Conservation (phyloP, 768 basidiomycete species). For the Brasilioporus rufonigricans region DNA sequence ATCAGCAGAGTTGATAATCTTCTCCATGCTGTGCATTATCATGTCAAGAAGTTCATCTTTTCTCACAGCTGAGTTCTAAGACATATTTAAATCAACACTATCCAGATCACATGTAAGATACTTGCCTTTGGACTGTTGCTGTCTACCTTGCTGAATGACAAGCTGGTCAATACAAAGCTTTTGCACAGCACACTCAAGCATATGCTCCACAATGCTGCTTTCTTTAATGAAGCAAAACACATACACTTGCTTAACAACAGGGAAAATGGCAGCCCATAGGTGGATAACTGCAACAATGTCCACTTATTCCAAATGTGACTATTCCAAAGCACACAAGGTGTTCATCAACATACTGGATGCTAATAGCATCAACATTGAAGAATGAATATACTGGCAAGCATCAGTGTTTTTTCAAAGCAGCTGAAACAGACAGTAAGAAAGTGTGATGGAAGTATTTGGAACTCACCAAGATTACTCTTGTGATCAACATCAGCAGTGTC, state of each 20-base stretch:
- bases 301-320: too few relatives aligned
- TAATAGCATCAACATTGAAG: neutral
- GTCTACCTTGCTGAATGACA: too few relatives aligned
- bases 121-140: too few relatives aligned
- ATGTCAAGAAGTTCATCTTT: conserved; percentile 98
- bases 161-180: conserved; percentile 93
- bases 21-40: conserved; percentile 97
- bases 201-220: conserved; percentile 89
- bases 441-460: too few relatives aligned
- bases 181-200: conserved; percentile 89
- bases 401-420: neutral
- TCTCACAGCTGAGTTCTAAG: too few relatives aligned
- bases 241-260: conserved; percentile 84
- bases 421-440: too few relatives aligned
- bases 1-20: conserved; percentile 82
- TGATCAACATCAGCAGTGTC: too few relatives aligned
- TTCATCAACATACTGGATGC: neutral
- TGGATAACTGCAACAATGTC: too few relatives aligned
- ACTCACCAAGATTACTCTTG: too few relatives aligned
- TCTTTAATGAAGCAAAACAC: conserved; percentile 85
- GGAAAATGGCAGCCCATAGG: too few relatives aligned
- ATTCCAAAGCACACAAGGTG: neutral
- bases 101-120: neutral
- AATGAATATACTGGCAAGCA: neutral
- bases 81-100: conserved; percentile 32